These are phyloP conservation scores for Thalassiosira delicatula DNA, from an alignment of 352 stramenopile species.

Conservation along the genomic window DNA sequence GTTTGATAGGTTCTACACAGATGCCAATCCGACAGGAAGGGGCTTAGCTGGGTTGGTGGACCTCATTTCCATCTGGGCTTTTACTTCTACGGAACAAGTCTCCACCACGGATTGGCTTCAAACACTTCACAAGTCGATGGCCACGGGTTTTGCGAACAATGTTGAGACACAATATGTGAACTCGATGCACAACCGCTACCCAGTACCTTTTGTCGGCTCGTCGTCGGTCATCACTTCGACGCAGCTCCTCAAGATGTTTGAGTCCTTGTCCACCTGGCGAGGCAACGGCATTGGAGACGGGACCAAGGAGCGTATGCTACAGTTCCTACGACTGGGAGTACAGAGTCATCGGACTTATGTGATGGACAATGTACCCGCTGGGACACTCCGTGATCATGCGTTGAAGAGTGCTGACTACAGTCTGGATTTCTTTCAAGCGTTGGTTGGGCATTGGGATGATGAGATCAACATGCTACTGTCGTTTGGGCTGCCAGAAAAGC, in stretches of 20 bases:
- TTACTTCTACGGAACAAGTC: not conserved
- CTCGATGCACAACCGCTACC: not conserved
- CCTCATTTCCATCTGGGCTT: not conserved
- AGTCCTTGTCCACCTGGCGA: not conserved
- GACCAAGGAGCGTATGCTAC: not conserved
- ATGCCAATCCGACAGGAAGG: not conserved
- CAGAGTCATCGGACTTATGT: not conserved
- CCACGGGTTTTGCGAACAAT: not conserved
- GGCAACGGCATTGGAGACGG: not conserved
- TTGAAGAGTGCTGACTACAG: not conserved
- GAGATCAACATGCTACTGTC: not conserved
- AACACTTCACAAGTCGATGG: not conserved
- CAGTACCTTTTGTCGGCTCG: not conserved
- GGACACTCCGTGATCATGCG: not conserved
- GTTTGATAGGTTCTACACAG: not conserved
- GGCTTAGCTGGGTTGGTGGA: not conserved
- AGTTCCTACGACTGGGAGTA: not conserved
- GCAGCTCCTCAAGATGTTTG: not conserved
- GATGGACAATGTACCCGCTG: not conserved
- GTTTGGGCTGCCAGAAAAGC: not conserved
- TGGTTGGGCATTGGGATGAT: not conserved
- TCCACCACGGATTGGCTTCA: not conserved
- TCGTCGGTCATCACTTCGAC: not conserved
- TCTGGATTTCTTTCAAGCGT: not conserved
- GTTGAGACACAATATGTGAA: not conserved